Conservation (phyloP, 352 stramenopile species). For the Phytophthora pseudosyringae region DNA sequence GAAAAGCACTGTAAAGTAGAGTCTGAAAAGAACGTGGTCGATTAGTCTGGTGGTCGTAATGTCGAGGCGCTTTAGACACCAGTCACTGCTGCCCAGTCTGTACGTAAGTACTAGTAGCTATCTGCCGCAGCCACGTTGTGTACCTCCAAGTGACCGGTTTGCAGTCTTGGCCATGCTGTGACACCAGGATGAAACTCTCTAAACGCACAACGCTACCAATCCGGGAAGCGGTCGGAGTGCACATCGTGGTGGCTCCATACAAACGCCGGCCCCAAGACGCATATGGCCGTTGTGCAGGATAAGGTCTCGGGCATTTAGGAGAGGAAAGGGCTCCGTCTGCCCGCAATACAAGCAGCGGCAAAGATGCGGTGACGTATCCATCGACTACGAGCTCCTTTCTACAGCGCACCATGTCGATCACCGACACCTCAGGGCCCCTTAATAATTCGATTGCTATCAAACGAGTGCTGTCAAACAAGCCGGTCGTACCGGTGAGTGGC, state of each 20-base stretch:
- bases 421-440: background rate
- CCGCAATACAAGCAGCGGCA: background rate
- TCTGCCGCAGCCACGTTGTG: background rate
- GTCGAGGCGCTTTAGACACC: background rate
- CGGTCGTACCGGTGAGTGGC: no score
- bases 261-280: background rate
- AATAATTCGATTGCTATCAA: background rate
- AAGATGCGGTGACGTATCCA: background rate
- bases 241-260: conserved; percentile 2
- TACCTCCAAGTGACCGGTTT: conserved; percentile 1
- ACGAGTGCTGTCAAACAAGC: background rate
- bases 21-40: background rate
- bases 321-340: background rate
- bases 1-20: conserved; percentile 1
- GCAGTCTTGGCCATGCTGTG: background rate
- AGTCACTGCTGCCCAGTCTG: background rate
- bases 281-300: background rate
- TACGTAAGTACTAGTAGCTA: conserved; percentile 11
- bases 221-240: conserved; percentile 1
- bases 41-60: conserved; percentile 8
- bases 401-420: background rate
- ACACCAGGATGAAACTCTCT: conserved; percentile 23
- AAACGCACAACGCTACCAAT: background rate
- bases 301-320: conserved; percentile 1
- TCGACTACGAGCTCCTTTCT: background rate